A percentile compares a stretch with the other conserved stretches of the same genome.
phyloP scores from a whole-genome alignment of 2,329 filamentous ascomycete species.

The Cercospora janseana region DNA sequence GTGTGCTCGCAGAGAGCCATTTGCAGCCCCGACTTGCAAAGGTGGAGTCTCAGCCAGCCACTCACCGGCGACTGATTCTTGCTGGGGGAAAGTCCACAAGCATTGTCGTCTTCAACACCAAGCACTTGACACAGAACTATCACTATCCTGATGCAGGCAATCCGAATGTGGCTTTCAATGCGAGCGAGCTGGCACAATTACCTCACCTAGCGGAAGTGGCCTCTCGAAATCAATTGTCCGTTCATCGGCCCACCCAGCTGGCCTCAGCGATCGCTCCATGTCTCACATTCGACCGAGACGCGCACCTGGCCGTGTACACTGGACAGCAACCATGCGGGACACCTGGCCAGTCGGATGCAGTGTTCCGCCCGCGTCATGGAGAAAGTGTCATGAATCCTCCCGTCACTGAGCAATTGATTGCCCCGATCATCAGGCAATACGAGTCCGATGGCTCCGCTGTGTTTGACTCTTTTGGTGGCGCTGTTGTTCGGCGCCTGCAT shows the following conservation, averaged over 20 bases:
- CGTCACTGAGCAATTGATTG: slow-evolving; percentile 39
- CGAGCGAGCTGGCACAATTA: slow-evolving; percentile 30
- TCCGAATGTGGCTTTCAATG: slow-evolving; percentile 20
- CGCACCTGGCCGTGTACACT: slow-evolving; percentile 39
- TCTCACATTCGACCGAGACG: slow-evolving; percentile 39
- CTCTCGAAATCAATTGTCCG: slow-evolving; percentile 35
- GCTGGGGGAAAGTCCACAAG: slow-evolving; percentile 28
- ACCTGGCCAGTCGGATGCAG: slow-evolving; percentile 37
- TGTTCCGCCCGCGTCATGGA: slow-evolving; percentile 37
- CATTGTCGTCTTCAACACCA: slow-evolving; percentile 29
- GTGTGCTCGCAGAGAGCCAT: slow-evolving; percentile 24
- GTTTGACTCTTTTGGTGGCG: slow-evolving; percentile 39
- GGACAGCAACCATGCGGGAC: slow-evolving; percentile 37
- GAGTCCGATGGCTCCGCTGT: slow-evolving; percentile 37
- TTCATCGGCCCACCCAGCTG: slow-evolving; percentile 33
- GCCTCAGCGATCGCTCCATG: slow-evolving; percentile 35
- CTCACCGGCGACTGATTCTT: slow-evolving; percentile 24
- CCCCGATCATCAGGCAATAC: slow-evolving; percentile 36
- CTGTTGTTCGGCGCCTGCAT: slow-evolving; percentile 30
- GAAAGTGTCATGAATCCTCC: slow-evolving; percentile 38
- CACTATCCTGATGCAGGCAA: slow-evolving; percentile 27
- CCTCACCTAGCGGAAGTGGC: slow-evolving; percentile 36
- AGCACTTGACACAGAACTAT: slow-evolving; percentile 14
- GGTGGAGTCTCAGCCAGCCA: slow-evolving; percentile 8
- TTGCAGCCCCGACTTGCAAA: slow-evolving; percentile 14